Base-by-base conservation (phyloP, 371 early-diverging fungal species). In the Apophysomyces elegans region DNA sequence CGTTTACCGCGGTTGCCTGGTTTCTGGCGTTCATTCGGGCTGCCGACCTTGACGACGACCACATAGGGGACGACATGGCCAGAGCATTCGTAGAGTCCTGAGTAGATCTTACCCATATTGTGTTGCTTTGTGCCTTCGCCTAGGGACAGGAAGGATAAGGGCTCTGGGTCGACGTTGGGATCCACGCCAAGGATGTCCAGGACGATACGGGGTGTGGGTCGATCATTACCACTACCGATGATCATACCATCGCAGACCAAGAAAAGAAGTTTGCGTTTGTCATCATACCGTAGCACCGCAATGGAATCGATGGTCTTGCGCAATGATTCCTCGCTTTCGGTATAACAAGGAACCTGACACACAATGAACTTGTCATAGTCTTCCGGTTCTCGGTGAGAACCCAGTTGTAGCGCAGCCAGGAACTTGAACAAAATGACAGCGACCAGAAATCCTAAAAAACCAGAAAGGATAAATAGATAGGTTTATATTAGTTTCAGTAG, bases 261-360 rank as follows among this genome's bases (percentile, higher is more conserved):
- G 64, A 96, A 84, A 9, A 95, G 78, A 16, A 95, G 61, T 64
- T 92, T 90, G 35, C 89, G 78, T 32, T 88, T 85, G 74, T 91
- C 90, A 39, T 86, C 86, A 63, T 92, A 92, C 18, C 86, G 77
- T 14, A 90, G 74, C 0, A 78, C 69, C 16, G 88, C 84, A 63
- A 93, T 83, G 5, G 93, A 96, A 67, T 98, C 94, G 39, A 99
- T 88, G 0, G 99, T 99, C 61, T 87, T 85, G 62, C 90, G 84
- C 41, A 99, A 84, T 6, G 97, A 97, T 32, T 95, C 96, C 67
- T 93, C 93, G 61, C 92, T 95, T 78, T 99, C 99, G 8, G 99
- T 97, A 78, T 99, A 99, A 84, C 99, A 99, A 4, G 99, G 98
- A 12, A 88, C 86, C 59, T 88, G 87, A 56, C 88, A 88, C 39